Percentiles rank a stretch among this genome's conserved stretches.
Conservation (phyloP, 305 asterid species). For the Fraxinus platypoda region DNA sequence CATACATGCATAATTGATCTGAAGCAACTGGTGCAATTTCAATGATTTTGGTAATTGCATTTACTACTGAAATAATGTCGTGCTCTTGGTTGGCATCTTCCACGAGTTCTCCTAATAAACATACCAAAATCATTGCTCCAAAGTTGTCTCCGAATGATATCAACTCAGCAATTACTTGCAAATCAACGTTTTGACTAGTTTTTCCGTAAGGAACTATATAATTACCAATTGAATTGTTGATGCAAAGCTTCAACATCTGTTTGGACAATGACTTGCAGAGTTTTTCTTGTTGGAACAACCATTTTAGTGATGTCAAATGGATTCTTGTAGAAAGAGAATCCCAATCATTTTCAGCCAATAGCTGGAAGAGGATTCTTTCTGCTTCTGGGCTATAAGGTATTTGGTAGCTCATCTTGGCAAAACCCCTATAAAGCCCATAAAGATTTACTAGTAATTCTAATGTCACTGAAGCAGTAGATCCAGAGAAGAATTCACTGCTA, state of each 20-base stretch:
- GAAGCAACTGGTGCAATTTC: constrained; percentile 72
- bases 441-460: constrained; percentile 55
- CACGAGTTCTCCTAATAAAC: constrained; percentile 56
- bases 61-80: constrained; percentile 58
- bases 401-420: constrained; percentile 77
- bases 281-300: constrained; percentile 95
- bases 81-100: constrained; percentile 47
- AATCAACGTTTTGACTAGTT: constrained; percentile 38
- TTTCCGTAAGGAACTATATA: constrained; percentile 33
- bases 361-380: constrained; percentile 65
- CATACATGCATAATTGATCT: constrained; percentile 68
- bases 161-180: constrained; percentile 60
- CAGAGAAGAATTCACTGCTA: constrained; percentile 39
- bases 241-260: constrained; percentile 71
- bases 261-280: constrained; percentile 58
- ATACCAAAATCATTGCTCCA: constrained; percentile 51
- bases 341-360: constrained; percentile 68
- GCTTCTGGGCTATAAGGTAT: constrained; percentile 88
- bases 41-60: constrained; percentile 45
- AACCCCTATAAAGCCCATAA: constrained; percentile 76
- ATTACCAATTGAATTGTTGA: constrained; percentile 33
- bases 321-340: constrained; percentile 66
- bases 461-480: constrained; percentile 45
- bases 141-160: constrained; percentile 64
- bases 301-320: constrained; percentile 65